A percentile compares a stretch with the other conserved stretches of the same genome.
Evolutionary conservation across 805 yeast species (phyloP).

Genomic region (Ogataea neopini): DNA sequence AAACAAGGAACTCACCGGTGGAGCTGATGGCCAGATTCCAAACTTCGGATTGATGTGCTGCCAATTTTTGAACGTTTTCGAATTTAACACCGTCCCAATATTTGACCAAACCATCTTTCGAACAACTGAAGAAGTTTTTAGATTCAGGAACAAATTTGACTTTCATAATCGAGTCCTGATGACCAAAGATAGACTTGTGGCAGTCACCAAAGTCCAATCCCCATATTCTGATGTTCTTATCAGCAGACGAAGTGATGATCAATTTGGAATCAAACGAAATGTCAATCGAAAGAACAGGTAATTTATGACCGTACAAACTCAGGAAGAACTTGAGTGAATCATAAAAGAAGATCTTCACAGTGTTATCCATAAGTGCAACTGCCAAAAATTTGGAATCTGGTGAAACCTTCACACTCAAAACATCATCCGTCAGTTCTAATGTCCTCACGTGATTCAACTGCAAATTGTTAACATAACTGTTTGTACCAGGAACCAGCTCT

Average conservation of each 20-base stretch:
- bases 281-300: conserved; percentile 92
- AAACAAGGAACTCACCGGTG: conserved; percentile 69
- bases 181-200: conserved; percentile 94
- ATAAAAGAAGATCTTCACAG: conserved; percentile 90
- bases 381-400: conserved; percentile 79
- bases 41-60: conserved; percentile 88
- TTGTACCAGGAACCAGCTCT: conserved; percentile 71
- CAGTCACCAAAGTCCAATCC: conserved; percentile 99
- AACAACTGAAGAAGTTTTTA: conserved; percentile 86
- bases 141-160: conserved; percentile 82
- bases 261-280: conserved; percentile 87
- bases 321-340: conserved; percentile 86
- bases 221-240: conserved; percentile 97
- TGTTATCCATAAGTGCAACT: conserved; percentile 83
- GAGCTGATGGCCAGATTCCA: conserved; percentile 85
- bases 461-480: conserved; percentile 50
- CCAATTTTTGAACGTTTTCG: conserved; percentile 84
- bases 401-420: conserved; percentile 74
- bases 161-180: conserved; percentile 91
- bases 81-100: conserved; percentile 99
- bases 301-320: conserved; percentile 91
- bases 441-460: conserved; percentile 74
- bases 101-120: conserved; percentile 86
- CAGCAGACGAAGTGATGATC: conserved; percentile 92
- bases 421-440: conserved; percentile 83